Conservation (phyloP, 352 stramenopile species). For the Phytopythium helicoides region DNA sequence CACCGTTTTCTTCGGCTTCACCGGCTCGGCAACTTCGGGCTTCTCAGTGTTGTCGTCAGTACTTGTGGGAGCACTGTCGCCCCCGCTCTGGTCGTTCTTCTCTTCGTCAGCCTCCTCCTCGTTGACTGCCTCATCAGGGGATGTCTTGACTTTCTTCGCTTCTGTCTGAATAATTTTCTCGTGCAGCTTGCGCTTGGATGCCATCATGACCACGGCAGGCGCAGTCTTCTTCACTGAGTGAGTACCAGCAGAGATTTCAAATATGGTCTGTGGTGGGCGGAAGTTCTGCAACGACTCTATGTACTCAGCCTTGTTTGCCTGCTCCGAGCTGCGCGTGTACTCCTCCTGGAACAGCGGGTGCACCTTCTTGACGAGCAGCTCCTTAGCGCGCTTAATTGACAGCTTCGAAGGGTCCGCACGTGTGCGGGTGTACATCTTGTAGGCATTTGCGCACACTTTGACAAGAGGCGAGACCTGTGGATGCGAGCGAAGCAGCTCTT, state of each 20-base stretch:
- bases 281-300: slow-evolving; percentile 92
- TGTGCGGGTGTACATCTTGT: slow-evolving; percentile 97
- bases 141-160: slow-evolving; percentile 37
- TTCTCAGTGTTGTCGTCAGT: not conserved
- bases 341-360: slow-evolving; percentile 92
- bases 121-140: slow-evolving; percentile 26
- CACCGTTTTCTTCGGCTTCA: slow-evolving; percentile 60
- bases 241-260: slow-evolving; percentile 91
- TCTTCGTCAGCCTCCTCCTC: slow-evolving; percentile 28
- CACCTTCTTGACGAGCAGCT: slow-evolving; percentile 87
- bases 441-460: slow-evolving; percentile 95
- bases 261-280: slow-evolving; percentile 94
- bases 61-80: slow-evolving; percentile 17
- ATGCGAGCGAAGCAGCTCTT: slow-evolving; percentile 84
- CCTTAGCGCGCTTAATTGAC: slow-evolving; percentile 94
- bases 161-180: slow-evolving; percentile 84
- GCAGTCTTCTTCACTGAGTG: slow-evolving; percentile 80
- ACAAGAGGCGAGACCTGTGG: slow-evolving; percentile 71
- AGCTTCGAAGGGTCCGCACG: slow-evolving; percentile 94
- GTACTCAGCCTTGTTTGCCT: slow-evolving; percentile 87
- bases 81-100: slow-evolving; percentile 4
- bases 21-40: slow-evolving; percentile 1
- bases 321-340: slow-evolving; percentile 80
- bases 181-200: slow-evolving; percentile 83
- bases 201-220: slow-evolving; percentile 81